phyloP scores from a whole-genome alignment of 305 asterid species.

The Euphrasia arctica region DNA sequence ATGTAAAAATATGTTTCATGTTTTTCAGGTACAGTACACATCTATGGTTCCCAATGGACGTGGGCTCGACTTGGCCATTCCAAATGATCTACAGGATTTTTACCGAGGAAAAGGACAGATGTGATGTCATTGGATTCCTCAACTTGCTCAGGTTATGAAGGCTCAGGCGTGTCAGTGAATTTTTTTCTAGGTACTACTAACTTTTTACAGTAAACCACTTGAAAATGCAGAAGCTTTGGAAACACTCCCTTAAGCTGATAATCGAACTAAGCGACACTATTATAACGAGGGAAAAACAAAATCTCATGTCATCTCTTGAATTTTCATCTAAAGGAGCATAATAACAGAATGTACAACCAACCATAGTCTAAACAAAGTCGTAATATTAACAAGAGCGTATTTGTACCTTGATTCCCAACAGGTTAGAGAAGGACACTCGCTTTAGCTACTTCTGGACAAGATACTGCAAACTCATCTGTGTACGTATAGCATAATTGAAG shows the following conservation, averaged over 20 bases:
- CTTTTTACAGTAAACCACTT: no score
- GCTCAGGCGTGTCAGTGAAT: no score
- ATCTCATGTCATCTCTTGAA: background rate
- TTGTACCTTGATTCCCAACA: conserved; percentile 30
- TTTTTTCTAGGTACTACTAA: no score
- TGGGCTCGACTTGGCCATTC: conserved; percentile 85
- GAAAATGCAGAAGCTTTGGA: no score
- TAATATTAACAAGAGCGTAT: conserved; percentile 2
- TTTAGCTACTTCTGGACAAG: conserved; percentile 93
- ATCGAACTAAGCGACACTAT: background rate
- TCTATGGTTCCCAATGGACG: conserved; percentile 79
- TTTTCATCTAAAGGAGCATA: background rate
- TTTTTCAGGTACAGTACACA: conserved; percentile 53
- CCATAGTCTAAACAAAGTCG: background rate
- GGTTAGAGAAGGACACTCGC: conserved; percentile 91
- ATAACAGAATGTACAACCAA: background rate
- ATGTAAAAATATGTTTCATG: background rate
- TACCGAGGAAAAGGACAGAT: conserved; percentile 47
- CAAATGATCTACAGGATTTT: no score
- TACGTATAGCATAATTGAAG: no score
- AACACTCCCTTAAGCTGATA: background rate
- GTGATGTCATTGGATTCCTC: conserved; percentile 70
- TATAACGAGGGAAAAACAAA: background rate
- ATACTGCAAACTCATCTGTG: conserved; percentile 57
- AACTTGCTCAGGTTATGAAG: conserved; percentile 95